Base-by-base conservation (phyloP, 257 asterid genomes). In the Euphrasia confusa region DNA sequence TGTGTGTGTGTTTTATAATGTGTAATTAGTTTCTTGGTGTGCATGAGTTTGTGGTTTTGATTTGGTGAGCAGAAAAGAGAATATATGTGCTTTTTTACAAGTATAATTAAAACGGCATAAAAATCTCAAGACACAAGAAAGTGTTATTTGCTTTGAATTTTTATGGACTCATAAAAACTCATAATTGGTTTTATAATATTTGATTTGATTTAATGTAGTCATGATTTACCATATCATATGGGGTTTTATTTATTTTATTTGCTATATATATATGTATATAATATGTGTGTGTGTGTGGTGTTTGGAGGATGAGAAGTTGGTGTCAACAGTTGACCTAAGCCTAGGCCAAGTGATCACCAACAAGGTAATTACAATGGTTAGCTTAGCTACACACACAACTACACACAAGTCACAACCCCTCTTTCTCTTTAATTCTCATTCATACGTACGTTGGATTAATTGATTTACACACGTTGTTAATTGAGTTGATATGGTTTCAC, bases 1-100 rank as follows among this genome's bases (percentile, higher is more conserved):
- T 10, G 48, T 64, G 64, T 49, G 69, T 54, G 76, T 26, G 92
- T 80, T 75, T 72, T 81, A 81, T 72, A 77, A 79, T 65, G 61
- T 49, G 27, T 44, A 13, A 50, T 13, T 5, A 8, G 24, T 55
- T 52, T 68, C 64, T 76, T 76, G 77, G 77, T 72, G 72, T 77
- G 79, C 63, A 54, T 70, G 68, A 63, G 72, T 59, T 56, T 63
- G 73, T 58, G 14, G 69, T 58, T 72, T 61, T 71, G 68, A 74
- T 74, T 78, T 74, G 83, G 80, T 78, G 80, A 78, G 83, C 80
- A 5, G 71, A 78, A 61, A 26, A 33, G 42, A 55, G 26, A 50
- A 4, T 18, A n/a, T 10, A 15, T 21, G 24, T 13, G 52, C 5
- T 17, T 52, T 52, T 24, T 52, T 17, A 52, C 12, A 15, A 3